phyloP scores from a whole-genome alignment of 2,329 filamentous ascomycete genomes.

The Biscogniauxia marginata region DNA sequence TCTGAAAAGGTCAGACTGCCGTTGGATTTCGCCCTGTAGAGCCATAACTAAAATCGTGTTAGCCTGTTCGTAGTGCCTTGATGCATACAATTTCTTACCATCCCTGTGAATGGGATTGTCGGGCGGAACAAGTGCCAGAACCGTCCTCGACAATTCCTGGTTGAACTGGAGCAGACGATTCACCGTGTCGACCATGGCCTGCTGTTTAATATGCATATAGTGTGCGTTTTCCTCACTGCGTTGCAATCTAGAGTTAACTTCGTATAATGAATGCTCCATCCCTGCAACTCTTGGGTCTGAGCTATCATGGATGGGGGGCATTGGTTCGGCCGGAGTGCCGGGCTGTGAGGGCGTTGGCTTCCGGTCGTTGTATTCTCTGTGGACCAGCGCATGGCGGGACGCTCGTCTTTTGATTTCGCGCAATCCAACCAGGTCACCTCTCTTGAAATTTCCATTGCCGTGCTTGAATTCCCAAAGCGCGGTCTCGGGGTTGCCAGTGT shows the following conservation, averaged over 20 bases:
- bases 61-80: constrained; percentile 23
- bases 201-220: constrained; percentile 76
- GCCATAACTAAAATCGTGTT: constrained; percentile 45
- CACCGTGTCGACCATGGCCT: constrained; percentile 78
- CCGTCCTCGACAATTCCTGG: constrained; percentile 74
- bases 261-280: constrained; percentile 81
- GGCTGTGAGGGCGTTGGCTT: constrained; percentile 76
- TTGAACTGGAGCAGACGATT: constrained; percentile 72
- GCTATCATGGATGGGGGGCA: constrained; percentile 68
- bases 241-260: constrained; percentile 71
- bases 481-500: constrained; percentile 89
- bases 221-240: constrained; percentile 82
- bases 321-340: constrained; percentile 79
- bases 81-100: constrained; percentile 53
- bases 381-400: constrained; percentile 87
- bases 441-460: constrained; percentile 94
- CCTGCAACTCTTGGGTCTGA: constrained; percentile 71
- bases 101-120: constrained; percentile 81
- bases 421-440: constrained; percentile 85
- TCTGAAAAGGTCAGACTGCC: constrained; percentile 57
- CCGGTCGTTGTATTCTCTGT: constrained; percentile 81
- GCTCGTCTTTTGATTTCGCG: constrained; percentile 95
- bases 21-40: constrained; percentile 59
- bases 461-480: constrained; percentile 99
- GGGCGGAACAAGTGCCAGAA: constrained; percentile 71